A percentile compares a stretch with the other conserved stretches of the same genome.
phyloP scores from a whole-genome alignment of 2,329 filamentous ascomycete genomes.

The Fusarium caatingaense region DNA sequence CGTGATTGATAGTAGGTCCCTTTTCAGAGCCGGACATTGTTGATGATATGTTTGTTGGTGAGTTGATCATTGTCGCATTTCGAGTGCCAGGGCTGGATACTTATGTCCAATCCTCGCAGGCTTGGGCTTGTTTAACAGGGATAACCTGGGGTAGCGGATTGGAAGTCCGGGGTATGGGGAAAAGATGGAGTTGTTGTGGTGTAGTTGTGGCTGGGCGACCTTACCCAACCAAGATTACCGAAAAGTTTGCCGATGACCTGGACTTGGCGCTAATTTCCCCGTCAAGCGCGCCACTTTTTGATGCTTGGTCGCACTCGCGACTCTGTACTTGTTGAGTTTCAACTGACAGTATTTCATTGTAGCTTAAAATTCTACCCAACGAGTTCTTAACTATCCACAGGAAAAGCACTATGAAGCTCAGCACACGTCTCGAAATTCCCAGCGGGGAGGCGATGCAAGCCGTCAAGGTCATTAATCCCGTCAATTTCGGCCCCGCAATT shows the following conservation, averaged over 20 bases:
- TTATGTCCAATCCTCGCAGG: slow-evolving; percentile 19
- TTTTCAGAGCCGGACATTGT: slow-evolving; percentile 40
- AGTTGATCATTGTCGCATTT: not conserved
- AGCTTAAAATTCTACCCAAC: not conserved
- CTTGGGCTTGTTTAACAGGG: not conserved
- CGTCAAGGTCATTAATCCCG: slow-evolving; percentile 53
- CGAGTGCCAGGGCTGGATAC: slow-evolving; percentile 19
- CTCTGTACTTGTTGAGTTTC: not conserved
- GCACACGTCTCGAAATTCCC: slow-evolving; percentile 15
- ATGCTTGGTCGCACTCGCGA: not conserved
- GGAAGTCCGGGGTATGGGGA: not conserved
- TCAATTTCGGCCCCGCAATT: slow-evolving; percentile 55
- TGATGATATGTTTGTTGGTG: not conserved
- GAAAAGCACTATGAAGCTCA: not conserved
- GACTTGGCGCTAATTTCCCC: slow-evolving; percentile 3
- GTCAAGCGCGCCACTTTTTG: not conserved
- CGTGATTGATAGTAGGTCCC: slow-evolving; percentile 16
- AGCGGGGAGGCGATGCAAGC: slow-evolving; percentile 19
- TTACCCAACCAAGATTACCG: slow-evolving; percentile 23
- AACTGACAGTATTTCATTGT: not conserved
- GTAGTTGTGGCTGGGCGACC: slow-evolving; percentile 5
- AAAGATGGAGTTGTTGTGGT: not conserved
- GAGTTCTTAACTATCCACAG: too few relatives aligned
- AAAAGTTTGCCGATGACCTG: slow-evolving; percentile 7
- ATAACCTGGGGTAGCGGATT: slow-evolving; percentile 13